A percentile compares a stretch with the other conserved stretches of the same genome.
phyloP scores from a whole-genome alignment of 148 eudicot species.

The Vaccinium vitisidaea region DNA sequence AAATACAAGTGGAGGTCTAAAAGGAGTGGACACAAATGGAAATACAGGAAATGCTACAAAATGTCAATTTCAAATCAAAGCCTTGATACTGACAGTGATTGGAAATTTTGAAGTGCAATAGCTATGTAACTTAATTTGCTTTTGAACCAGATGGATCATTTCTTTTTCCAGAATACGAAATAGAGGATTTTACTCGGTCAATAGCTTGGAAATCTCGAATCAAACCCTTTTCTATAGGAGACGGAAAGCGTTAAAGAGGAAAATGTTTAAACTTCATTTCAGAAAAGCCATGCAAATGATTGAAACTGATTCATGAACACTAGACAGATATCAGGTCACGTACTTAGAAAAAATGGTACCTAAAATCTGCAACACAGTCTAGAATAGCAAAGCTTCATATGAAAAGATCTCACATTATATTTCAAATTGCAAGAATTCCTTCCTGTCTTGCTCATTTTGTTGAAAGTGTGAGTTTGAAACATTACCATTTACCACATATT shows the following conservation, averaged over 20 bases:
- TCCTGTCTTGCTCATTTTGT: not conserved
- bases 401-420: not conserved
- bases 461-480: not conserved
- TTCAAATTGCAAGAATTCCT: not conserved
- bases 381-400: not conserved
- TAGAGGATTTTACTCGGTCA: no score
- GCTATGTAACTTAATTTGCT: not conserved
- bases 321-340: not conserved
- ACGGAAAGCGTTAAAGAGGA: not conserved
- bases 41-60: not conserved
- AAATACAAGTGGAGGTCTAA: not conserved
- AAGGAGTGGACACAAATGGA: not conserved
- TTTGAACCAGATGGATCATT: no score
- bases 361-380: not conserved
- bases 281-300: not conserved
- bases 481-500: not conserved
- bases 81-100: not conserved
- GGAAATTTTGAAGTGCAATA: not conserved
- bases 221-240: not conserved
- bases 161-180: no score
- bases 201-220: no score
- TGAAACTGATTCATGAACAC: not conserved
- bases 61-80: not conserved
- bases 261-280: not conserved
- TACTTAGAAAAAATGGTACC: not conserved